Percentiles rank a stretch among this genome's conserved stretches.
Conservation (phyloP, 2,329 filamentous ascomycete species). For the Chaetomium olivaceum region DNA sequence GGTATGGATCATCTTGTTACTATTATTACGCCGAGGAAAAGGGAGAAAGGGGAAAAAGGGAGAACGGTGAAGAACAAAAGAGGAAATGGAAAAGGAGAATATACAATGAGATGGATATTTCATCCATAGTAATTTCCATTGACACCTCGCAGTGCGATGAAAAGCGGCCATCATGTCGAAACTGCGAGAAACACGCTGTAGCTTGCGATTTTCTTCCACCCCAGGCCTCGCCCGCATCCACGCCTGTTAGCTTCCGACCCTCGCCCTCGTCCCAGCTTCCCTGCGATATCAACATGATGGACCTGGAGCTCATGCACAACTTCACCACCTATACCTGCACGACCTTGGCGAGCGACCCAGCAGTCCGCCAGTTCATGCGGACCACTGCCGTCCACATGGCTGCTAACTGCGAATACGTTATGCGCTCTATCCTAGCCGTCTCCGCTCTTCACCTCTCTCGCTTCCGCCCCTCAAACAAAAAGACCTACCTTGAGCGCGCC, state of each 20-base stretch:
- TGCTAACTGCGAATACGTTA: constrained; percentile 46
- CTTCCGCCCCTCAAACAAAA: constrained; percentile 38
- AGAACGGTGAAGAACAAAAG: not conserved
- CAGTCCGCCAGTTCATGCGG: constrained; percentile 46
- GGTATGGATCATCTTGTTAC: constrained; percentile 32
- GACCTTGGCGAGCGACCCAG: constrained; percentile 44
- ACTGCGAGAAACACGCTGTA: constrained; percentile 41
- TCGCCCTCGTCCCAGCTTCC: not conserved
- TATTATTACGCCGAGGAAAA: too few relatives aligned
- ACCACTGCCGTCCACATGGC: constrained; percentile 47
- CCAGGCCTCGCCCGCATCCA: not conserved
- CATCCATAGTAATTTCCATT: too few relatives aligned
- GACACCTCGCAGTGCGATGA: constrained; percentile 40
- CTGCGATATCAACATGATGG: constrained; percentile 39
- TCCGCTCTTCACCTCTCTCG: constrained; percentile 49
- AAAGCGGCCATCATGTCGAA: constrained; percentile 39
- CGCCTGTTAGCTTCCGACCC: not conserved
- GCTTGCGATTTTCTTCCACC: constrained; percentile 37
- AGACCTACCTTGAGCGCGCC: constrained; percentile 37
- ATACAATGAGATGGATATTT: too few relatives aligned
- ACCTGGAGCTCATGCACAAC: constrained; percentile 54
- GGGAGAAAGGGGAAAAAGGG: too few relatives aligned
- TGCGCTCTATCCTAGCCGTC: constrained; percentile 48
- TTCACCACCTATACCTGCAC: constrained; percentile 48
- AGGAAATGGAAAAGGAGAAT: not conserved